A percentile compares a stretch with the other conserved stretches of the same genome.
phyloP scores from a whole-genome alignment of 306 rosid genomes.

The Quercus engelmannii region DNA sequence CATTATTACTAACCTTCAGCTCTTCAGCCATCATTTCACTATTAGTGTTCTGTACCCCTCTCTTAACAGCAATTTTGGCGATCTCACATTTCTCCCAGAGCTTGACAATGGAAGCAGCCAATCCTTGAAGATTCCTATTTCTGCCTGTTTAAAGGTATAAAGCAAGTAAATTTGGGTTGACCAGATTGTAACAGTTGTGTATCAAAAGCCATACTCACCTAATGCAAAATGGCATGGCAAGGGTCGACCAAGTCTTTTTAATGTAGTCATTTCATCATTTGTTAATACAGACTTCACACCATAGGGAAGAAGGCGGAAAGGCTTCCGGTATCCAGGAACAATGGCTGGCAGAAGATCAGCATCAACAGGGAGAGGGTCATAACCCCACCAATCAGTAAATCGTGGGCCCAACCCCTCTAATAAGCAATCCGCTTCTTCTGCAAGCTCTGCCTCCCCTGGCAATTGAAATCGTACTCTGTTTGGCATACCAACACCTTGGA shows the following conservation, averaged over 20 bases:
- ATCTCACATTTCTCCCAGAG: slow-evolving; percentile 96
- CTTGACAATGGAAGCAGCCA: slow-evolving; percentile 75
- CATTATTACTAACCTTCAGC: slow-evolving; percentile 52
- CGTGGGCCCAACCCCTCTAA: slow-evolving; percentile 87
- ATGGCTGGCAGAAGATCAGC: slow-evolving; percentile 86
- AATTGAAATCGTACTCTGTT: slow-evolving; percentile 74
- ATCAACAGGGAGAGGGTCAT: slow-evolving; percentile 86
- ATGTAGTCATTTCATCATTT: slow-evolving; percentile 82
- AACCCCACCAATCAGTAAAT: slow-evolving; percentile 96
- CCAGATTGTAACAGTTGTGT: slow-evolving; percentile 12
- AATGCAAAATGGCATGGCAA: slow-evolving; percentile 86
- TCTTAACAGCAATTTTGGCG: slow-evolving; percentile 84
- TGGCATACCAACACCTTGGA: slow-evolving; percentile 78
- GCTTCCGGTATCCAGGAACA: slow-evolving; percentile 72
- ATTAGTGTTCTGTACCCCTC: slow-evolving; percentile 88
- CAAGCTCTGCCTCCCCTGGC: slow-evolving; percentile 73
- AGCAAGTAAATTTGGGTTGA: slow-evolving; percentile 18
- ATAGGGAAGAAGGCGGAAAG: slow-evolving; percentile 95
- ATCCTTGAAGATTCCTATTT: slow-evolving; percentile 79
- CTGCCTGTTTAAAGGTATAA: slow-evolving; percentile 49
- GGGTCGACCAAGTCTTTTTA: slow-evolving; percentile 79
- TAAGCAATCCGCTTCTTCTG: slow-evolving; percentile 70
- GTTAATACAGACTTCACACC: slow-evolving; percentile 83
- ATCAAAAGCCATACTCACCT: slow-evolving; percentile 50
- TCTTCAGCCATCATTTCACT: slow-evolving; percentile 84